Base-by-base conservation (phyloP, 352 stramenopile species). In the Phytophthora crassamura region DNA sequence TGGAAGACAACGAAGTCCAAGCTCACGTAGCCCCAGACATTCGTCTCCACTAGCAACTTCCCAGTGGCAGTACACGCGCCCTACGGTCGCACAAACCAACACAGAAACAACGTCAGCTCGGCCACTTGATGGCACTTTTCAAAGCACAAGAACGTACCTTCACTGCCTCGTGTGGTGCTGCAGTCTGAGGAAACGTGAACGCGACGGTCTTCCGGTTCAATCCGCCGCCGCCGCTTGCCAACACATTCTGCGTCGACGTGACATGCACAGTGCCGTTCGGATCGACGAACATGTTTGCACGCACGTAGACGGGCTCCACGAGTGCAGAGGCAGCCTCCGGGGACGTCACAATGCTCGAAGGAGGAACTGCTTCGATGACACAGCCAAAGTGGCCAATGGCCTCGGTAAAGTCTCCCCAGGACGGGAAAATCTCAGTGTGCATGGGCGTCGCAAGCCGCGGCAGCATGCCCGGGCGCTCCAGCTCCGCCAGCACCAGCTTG, bases 11-110 rank as follows among this genome's bases (percentile, higher is more conserved):
- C 59, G 49, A 89, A 90, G 52, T 97, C 83, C 8, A 97, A 64
- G 57, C 82, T 93, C n/a, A 80, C 74, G 65, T 97, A 93, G 20
- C 91, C 91, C 54, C 89, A 89, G 20, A 97, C 62, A 46, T 43
- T 68, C 20, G 62, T 72, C 49, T 72, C 67, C 30, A 63, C 55
- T 43, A 75, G 35, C 36, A 64, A 11, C 38, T 59, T 66, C n/a
- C 61, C 67, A 6, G 32, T 22, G 14, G 63, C 67, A 18, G 22
- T 61, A 36, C 57, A 74, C 15, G 64, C 64, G 30, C 69, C 64
- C 64, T 77, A 47, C n/a, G n/a, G n/a, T n/a, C n/a, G 34, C 52
- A 7, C 25, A 47, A 50, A 40, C 6, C 32, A 42, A 35, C 16
- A 15, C 42, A 49, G 41, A 32, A 41, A 7, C 11, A 55, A 39